Base-by-base conservation (phyloP, 2,329 filamentous ascomycete genomes). In the Alternaria tenuissima region DNA sequence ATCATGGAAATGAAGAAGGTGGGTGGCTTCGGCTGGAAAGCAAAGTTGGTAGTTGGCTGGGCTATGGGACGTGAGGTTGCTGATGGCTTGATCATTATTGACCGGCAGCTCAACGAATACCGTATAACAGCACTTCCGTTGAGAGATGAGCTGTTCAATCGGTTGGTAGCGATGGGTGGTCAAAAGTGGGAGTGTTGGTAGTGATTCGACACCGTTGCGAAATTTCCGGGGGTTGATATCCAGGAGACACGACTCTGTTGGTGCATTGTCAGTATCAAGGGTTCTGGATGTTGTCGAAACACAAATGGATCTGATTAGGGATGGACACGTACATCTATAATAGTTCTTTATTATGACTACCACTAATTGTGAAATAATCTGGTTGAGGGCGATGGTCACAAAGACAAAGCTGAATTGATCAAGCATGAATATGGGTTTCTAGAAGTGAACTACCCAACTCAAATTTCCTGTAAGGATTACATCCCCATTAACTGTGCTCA, bases 101-200 rank as follows among this genome's bases (percentile, higher is more conserved):
- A 88, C n/a, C 82, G 81, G 55, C 78, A 78, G 14, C 86, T 89
- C 0, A 79, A 85, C 16, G 81, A 85, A 24, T 85, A 84, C 60
- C 86, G 87, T 53, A 76, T 95, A 2, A 96, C 91, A 7, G 92
- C 92, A 1, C 84, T 94, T 75, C 83, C 86, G 30, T 79, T 90
- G 71, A 79, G 92, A 39, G 91, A 95, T 68, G 90, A 94, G 79
- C 74, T 96, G 42, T 95, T 95, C 73, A 95, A 95, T 79, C 86
- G 92, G 16, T 75, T 94, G 56, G 80, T 93, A 58, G 87, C 90
- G 2, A 91, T 94, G 79, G 91, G 91, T 1, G 85, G 85, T 14
- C 91, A 95, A 83, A 93, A 93, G 83, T 95, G 92, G 92, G 91
- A 93, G 81, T 85, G 86, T 56, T 92, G 87, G 88, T 94, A 68